Base-by-base conservation (phyloP, 352 stramenopile genomes). In the Nothophytophthora sp. region DNA sequence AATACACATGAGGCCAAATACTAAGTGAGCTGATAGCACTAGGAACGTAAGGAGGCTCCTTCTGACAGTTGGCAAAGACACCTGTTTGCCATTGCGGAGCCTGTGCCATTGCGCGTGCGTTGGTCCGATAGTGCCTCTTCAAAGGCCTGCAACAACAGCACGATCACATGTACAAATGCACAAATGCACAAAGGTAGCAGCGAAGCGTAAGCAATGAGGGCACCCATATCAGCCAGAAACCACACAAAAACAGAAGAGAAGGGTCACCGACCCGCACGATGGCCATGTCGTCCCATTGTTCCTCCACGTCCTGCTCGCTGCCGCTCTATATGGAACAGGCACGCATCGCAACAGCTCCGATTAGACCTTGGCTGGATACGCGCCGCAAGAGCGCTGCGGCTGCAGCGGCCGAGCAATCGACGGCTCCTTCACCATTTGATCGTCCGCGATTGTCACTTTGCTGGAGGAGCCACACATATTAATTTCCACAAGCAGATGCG, bases 211-310 rank as follows among this genome's bases (percentile, higher is more conserved):
- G 4, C n/a, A n/a, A n/a, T n/a, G n/a, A n/a, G n/a, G n/a, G n/a
- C n/a, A n/a, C n/a, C n/a, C n/a, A n/a, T n/a, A n/a, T n/a, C n/a
- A n/a, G n/a, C n/a, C n/a, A n/a, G n/a, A n/a, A n/a, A n/a, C n/a
- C n/a, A n/a, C n/a, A n/a, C n/a, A n/a, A n/a, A n/a, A n/a, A n/a
- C n/a, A n/a, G 29, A n/a, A 11, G n/a, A n/a, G n/a, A n/a, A n/a
- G n/a, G n/a, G n/a, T n/a, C n/a, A 44, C 47, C 30, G 54, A 91
- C 81, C 64, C 78, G 56, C 24, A 91, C 78, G 44, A 91, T 90
- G 40, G 81, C 81, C 76, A 91, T 85, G 60, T 91, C 81, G 50
- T 91, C 81, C 81, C 81, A 91, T 76, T 80, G 73, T 43, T 89
- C 77, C 20, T 84, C 77, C n/a, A 47, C 63, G 11, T 60, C 55